phyloP scores from a whole-genome alignment of 768 basidiomycete genomes.

The Boletus reticuloceps region DNA sequence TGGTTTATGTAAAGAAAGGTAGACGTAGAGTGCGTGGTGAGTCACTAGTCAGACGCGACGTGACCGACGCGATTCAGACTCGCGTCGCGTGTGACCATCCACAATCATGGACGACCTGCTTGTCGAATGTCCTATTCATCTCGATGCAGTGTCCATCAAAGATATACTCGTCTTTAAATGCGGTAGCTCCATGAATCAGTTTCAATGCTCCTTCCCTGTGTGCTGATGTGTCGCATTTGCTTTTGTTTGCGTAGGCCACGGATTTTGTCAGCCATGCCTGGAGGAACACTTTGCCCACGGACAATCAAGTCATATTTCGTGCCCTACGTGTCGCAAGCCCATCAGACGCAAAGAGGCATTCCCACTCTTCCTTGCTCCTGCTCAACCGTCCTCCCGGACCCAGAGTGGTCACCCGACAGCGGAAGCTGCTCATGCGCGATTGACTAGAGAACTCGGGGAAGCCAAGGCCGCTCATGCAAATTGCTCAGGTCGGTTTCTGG shows the following conservation, averaged over 20 bases:
- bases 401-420: neutral
- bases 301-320: slow-evolving; percentile 9
- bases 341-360: slow-evolving; percentile 27
- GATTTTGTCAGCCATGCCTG: slow-evolving; percentile 31
- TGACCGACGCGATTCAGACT: neutral
- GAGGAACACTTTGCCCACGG: slow-evolving; percentile 18
- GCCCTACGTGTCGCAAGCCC: slow-evolving; percentile 32
- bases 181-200: slow-evolving; percentile 18
- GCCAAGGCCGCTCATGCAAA: slow-evolving; percentile 11
- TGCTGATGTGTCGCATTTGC: slow-evolving; percentile 11
- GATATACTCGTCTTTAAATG: slow-evolving; percentile 31
- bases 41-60: no score
- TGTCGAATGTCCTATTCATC: slow-evolving; percentile 33
- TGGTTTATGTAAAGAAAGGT: no score
- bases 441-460: slow-evolving; percentile 13
- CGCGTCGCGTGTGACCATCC: neutral
- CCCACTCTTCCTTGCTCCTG: slow-evolving; percentile 25
- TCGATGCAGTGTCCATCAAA: slow-evolving; percentile 26
- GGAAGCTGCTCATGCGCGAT: slow-evolving; percentile 7
- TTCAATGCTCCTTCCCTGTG: neutral
- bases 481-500: slow-evolving; percentile 9
- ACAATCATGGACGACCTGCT: slow-evolving; percentile 19
- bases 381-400: slow-evolving; percentile 5
- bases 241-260: slow-evolving; percentile 26
- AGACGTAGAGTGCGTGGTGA: no score